A percentile compares a stretch with the other conserved stretches of the same genome.
phyloP scores from a whole-genome alignment of 495 filamentous ascomycete genomes.

The Talaromyces nanjingensis region DNA sequence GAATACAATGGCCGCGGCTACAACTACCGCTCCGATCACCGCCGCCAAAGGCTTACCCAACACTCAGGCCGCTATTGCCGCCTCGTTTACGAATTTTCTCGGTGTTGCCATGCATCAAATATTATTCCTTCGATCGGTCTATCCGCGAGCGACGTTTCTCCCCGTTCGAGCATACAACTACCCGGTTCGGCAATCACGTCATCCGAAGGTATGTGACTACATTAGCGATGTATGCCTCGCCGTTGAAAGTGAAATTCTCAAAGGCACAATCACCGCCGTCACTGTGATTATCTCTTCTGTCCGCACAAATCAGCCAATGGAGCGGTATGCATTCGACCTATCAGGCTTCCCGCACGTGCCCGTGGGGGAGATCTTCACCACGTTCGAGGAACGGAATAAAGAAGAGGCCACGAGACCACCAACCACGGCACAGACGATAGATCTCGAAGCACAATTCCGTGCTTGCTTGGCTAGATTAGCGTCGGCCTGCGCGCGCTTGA shows the following conservation, averaged over 20 bases:
- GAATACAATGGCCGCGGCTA: slow-evolving; percentile 32
- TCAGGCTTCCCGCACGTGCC: slow-evolving; percentile 62
- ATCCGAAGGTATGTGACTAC: slow-evolving; percentile 87
- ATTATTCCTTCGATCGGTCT: slow-evolving; percentile 79
- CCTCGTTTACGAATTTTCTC: slow-evolving; percentile 63
- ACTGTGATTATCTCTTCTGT: slow-evolving; percentile 68
- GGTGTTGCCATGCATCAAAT: slow-evolving; percentile 88
- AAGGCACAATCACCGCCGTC: slow-evolving; percentile 61
- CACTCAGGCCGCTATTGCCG: slow-evolving; percentile 40
- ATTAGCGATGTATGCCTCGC: slow-evolving; percentile 76
- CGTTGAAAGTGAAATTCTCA: slow-evolving; percentile 65
- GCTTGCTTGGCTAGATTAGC: slow-evolving; percentile 45
- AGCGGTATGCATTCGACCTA: slow-evolving; percentile 84
- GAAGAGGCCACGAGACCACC: slow-evolving; percentile 35
- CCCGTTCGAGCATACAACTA: slow-evolving; percentile 80
- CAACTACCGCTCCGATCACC: slow-evolving; percentile 37
- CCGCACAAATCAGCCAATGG: slow-evolving; percentile 50
- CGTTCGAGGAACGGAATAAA: slow-evolving; percentile 41
- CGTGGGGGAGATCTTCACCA: slow-evolving; percentile 40
- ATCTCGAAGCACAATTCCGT: slow-evolving; percentile 69
- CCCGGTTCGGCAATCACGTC: slow-evolving; percentile 80
- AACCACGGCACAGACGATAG: slow-evolving; percentile 36
- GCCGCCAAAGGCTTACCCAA: slow-evolving; percentile 37
- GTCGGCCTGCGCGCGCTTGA: slow-evolving; percentile 51
- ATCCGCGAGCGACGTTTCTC: slow-evolving; percentile 75